phyloP scores from a whole-genome alignment of 371 early-diverging fungal genomes.

The Syncephalastrum sp. region DNA sequence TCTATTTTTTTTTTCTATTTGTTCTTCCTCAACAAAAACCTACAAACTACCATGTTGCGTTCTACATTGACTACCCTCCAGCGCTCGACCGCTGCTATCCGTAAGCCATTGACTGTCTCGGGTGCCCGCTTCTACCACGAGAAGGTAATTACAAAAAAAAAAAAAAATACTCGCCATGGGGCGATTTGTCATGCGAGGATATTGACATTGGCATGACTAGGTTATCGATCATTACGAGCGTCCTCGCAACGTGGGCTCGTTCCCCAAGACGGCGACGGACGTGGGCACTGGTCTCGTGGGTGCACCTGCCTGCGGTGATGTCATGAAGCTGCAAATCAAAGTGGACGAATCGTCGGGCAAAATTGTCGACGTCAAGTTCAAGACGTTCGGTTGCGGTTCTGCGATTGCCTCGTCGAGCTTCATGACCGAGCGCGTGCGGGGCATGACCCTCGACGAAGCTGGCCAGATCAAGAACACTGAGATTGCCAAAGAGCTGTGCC shows the following conservation, averaged over 20 bases:
- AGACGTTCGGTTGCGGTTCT: slow-evolving; percentile 99
- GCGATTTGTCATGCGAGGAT: not conserved
- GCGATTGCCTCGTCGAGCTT: slow-evolving; percentile 96
- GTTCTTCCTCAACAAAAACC: not conserved
- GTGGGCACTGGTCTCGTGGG: slow-evolving; percentile 99
- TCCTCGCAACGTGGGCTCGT: slow-evolving; percentile 97
- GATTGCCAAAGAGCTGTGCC: slow-evolving; percentile 92
- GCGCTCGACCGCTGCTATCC: slow-evolving; percentile 17
- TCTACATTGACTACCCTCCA: slow-evolving; percentile 14
- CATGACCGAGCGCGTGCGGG: slow-evolving; percentile 95
- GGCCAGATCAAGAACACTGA: slow-evolving; percentile 93
- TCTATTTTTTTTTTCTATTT: slow-evolving; percentile 5
- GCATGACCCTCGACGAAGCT: slow-evolving; percentile 89
- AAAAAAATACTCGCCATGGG: too few relatives aligned
- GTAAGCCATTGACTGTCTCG: slow-evolving; percentile 9
- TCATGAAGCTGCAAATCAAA: slow-evolving; percentile 98
- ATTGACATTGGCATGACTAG: slow-evolving; percentile 18
- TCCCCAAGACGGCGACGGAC: slow-evolving; percentile 76
- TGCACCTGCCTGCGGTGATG: slow-evolving; percentile 99
- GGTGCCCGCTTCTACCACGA: slow-evolving; percentile 21
- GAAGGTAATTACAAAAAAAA: slow-evolving; percentile 14
- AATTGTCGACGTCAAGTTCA: slow-evolving; percentile 97
- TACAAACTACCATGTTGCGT: slow-evolving; percentile 14
- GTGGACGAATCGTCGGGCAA: slow-evolving; percentile 88
- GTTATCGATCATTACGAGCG: slow-evolving; percentile 93